Evolutionary conservation across 2,329 filamentous ascomycete species (phyloP).

Genomic region (Ophiosphaerella herpotricha): DNA sequence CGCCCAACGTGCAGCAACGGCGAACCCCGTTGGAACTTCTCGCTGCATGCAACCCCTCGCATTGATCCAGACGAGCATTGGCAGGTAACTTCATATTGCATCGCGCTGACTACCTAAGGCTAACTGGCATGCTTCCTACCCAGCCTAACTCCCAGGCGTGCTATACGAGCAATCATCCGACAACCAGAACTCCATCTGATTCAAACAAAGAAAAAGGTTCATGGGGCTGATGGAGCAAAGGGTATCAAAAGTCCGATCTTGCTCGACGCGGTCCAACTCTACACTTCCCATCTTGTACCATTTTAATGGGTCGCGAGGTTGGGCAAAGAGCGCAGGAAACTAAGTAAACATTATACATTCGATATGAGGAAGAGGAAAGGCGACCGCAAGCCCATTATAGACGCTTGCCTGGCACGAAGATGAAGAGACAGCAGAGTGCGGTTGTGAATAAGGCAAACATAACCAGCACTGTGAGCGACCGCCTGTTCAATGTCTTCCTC

Average conservation of each 20-base stretch:
- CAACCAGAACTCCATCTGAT: constrained; percentile 3
- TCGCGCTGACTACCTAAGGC: no score
- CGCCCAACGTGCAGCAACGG: constrained; percentile 7
- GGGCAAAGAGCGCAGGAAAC: constrained; percentile 15
- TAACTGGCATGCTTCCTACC: no score
- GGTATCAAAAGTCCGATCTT: constrained; percentile 2
- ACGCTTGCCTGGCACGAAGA: constrained; percentile 88
- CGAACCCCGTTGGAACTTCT: background rate
- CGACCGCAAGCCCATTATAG: constrained; percentile 53
- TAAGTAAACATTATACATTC: constrained; percentile 27
- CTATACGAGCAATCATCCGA: constrained; percentile 4
- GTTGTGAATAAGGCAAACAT: constrained; percentile 78
- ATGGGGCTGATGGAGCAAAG: constrained; percentile 1
- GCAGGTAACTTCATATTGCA: no score
- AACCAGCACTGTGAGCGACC: constrained; percentile 78
- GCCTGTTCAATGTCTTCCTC: constrained; percentile 79
- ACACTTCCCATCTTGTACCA: background rate
- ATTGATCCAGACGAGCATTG: no score
- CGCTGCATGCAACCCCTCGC: no score
- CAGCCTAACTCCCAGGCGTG: constrained; percentile 1
- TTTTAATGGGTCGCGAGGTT: background rate
- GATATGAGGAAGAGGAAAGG: constrained; percentile 2
- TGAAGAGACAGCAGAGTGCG: constrained; percentile 86
- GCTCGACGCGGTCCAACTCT: background rate
- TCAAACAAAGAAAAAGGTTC: constrained; percentile 11